Evolutionary conservation across 2,329 filamentous ascomycete species (phyloP), one percentile per base, ranked within the genome.

Genomic region (Nemania serpens): DNA sequence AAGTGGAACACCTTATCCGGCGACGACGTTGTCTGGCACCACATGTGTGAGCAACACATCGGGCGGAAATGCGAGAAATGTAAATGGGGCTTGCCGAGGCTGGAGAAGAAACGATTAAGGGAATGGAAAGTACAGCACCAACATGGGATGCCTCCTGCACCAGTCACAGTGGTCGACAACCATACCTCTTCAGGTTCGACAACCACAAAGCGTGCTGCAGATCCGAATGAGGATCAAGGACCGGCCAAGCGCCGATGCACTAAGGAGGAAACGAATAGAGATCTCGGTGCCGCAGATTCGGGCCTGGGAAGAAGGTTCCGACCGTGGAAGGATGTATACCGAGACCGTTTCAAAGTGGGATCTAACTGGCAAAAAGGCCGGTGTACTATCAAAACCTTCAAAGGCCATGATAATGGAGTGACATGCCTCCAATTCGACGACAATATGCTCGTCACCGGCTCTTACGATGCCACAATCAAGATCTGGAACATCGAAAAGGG

Each of bases 331-430:
- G 93, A 96, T 63, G 91, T 99, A 1, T 99, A 99, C 79, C 91
- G 92, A 65, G 94, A 97, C 74, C 87, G 91, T 15, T 98, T 94
- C 82, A 95, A 94, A 74, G 93, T 99, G 49, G 94, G 95, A 53
- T 95, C 89, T 62, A 98, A 98, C 75, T 99, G 95, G 95, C 96
- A 97, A 75, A 93, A 96, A 66, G 94, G 95, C 3, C 88, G 94
- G 39, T 98, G 90, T 77, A 88, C 88, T 6, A 89, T 91, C 67
- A 93, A 89, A 72, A 86, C 90, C 12, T 92, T 99, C 75, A 89
- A 88, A 68, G 94, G 93, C 1, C 89, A 98, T 75, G 88, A 86
- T 11, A 97, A 97, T 73, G 94, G 94, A 41, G 88, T 95, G 61
- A 95, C 79, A 41, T 84, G 78, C 69, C 75, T 84, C 48, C 83